A percentile compares a stretch with the other conserved stretches of the same genome.
Conservation (phyloP, 495 filamentous ascomycete genomes). For the Podospora pseudoanserina region DNA sequence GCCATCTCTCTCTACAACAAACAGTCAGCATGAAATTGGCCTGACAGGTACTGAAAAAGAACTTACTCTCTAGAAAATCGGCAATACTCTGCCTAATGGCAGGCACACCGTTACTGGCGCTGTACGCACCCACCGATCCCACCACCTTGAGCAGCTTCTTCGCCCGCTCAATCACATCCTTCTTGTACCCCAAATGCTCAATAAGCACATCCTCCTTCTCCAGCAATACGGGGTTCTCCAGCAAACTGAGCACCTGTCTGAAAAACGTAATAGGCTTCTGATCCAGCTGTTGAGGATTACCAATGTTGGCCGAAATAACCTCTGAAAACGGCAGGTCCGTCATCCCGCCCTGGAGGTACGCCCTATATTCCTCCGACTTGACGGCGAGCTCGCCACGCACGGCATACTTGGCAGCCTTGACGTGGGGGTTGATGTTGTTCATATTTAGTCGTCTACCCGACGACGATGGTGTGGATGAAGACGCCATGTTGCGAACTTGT, state of each 20-base stretch:
- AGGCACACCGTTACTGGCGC: conserved; percentile 82
- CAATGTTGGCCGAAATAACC: conserved; percentile 96
- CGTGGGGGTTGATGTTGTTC: conserved; percentile 87
- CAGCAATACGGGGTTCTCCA: conserved; percentile 84
- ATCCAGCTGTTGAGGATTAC: conserved; percentile 97
- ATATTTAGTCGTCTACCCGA: conserved; percentile 60
- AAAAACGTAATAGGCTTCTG: conserved; percentile 99
- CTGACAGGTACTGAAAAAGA: background rate
- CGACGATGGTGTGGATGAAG: conserved; percentile 25
- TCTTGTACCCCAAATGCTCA: conserved; percentile 73
- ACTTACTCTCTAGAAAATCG: conserved; percentile 78
- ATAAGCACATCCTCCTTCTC: conserved; percentile 68
- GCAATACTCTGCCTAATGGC: conserved; percentile 85
- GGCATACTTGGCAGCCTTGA: conserved; percentile 85
- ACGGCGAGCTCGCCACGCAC: conserved; percentile 93
- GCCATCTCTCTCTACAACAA: conserved; percentile 67
- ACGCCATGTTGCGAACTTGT: conserved; percentile 34
- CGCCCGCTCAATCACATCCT: conserved; percentile 83
- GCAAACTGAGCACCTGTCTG: conserved; percentile 89
- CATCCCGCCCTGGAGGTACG: conserved; percentile 50
- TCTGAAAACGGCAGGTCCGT: conserved; percentile 78
- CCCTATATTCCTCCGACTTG: conserved; percentile 83
- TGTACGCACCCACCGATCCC: conserved; percentile 93
- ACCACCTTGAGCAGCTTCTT: conserved; percentile 72
- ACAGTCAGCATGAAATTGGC: background rate